phyloP scores from a whole-genome alignment of 768 basidiomycete species.

The Naganishia onofrii region DNA sequence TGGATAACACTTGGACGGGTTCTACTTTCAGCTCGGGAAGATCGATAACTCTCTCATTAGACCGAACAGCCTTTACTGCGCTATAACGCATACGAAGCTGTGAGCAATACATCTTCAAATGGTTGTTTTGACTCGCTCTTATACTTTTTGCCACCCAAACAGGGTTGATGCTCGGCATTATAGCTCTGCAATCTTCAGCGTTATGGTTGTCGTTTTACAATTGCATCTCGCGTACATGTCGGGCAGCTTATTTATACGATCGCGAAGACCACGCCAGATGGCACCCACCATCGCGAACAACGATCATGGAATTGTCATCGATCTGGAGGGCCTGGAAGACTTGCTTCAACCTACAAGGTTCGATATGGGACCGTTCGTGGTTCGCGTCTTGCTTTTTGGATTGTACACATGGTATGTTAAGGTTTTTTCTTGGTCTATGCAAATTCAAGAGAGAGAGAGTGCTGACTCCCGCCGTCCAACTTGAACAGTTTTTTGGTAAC shows the following conservation, averaged over 20 bases:
- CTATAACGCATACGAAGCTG: constrained; percentile 4
- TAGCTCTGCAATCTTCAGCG: constrained; percentile 4
- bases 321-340: constrained; percentile 15
- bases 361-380: constrained; percentile 12
- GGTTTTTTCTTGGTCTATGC: neutral
- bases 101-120: neutral
- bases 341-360: constrained; percentile 3
- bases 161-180: constrained; percentile 15
- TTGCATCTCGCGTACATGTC: constrained; percentile 19
- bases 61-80: constrained; percentile 16
- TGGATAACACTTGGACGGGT: neutral
- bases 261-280: neutral
- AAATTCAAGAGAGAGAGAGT: neutral
- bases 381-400: neutral
- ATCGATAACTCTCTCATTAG: neutral
- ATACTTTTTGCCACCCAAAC: neutral
- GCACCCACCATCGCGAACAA: constrained; percentile 13
- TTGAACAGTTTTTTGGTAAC: constrained; percentile 9
- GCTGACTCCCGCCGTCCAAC: neutral
- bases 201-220: neutral
- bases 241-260: neutral
- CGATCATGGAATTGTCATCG: constrained; percentile 13
- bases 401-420: constrained; percentile 9
- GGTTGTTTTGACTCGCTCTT: neutral
- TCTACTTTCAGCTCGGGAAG: neutral